Conservation (phyloP, 2,329 filamentous ascomycete genomes). For the Cordyceps farinosa region DNA sequence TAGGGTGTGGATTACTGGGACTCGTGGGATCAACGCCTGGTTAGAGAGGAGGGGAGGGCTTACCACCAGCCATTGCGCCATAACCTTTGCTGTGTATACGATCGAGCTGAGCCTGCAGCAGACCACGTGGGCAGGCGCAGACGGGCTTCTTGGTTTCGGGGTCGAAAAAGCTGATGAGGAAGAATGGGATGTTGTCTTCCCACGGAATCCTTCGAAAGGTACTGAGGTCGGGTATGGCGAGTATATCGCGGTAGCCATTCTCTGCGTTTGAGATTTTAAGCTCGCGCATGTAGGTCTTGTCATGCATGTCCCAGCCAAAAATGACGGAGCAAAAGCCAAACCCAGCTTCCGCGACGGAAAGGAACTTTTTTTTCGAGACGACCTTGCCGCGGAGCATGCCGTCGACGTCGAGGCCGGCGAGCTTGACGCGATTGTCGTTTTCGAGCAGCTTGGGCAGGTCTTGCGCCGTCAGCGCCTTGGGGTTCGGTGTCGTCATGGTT, state of each 20-base stretch:
- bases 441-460: slow-evolving; percentile 61
- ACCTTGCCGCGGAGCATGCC: slow-evolving; percentile 75
- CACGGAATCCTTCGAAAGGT: slow-evolving; percentile 74
- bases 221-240: slow-evolving; percentile 67
- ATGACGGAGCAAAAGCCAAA: slow-evolving; percentile 84
- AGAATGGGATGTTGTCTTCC: slow-evolving; percentile 74
- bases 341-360: slow-evolving; percentile 67
- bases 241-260: slow-evolving; percentile 73
- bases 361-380: slow-evolving; percentile 78
- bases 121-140: slow-evolving; percentile 73
- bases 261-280: slow-evolving; percentile 73
- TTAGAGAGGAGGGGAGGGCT: slow-evolving; percentile 28
- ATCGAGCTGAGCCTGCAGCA: slow-evolving; percentile 64
- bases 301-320: slow-evolving; percentile 88
- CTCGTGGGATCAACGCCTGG: too few relatives aligned
- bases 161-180: slow-evolving; percentile 72
- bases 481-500: slow-evolving; percentile 20
- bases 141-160: slow-evolving; percentile 71
- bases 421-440: slow-evolving; percentile 28
- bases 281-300: slow-evolving; percentile 73
- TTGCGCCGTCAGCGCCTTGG: slow-evolving; percentile 47
- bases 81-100: slow-evolving; percentile 68
- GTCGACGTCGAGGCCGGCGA: slow-evolving; percentile 74
- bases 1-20: slow-evolving; percentile 3
- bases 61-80: slow-evolving; percentile 86